These are phyloP conservation scores for Amphichorda felina DNA, from an alignment of 2,329 filamentous ascomycete species.

Conservation along the genomic window DNA sequence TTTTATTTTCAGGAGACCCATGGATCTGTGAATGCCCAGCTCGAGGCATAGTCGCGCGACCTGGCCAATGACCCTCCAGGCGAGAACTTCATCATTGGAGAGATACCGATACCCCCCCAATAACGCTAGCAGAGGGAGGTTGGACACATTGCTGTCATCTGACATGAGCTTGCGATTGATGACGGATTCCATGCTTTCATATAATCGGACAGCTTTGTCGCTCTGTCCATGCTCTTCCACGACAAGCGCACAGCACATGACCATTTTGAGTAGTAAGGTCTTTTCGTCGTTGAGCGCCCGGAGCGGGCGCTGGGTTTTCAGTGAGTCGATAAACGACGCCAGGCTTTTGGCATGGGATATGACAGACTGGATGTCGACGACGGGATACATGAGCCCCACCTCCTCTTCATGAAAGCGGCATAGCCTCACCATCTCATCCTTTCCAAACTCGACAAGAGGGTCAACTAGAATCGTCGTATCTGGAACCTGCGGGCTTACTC, in stretches of 20 bases:
- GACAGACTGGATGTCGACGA: slow-evolving; percentile 62
- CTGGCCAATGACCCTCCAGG: slow-evolving; percentile 79
- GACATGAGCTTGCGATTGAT: slow-evolving; percentile 55
- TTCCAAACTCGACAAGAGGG: slow-evolving; percentile 63
- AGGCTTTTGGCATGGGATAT: slow-evolving; percentile 59
- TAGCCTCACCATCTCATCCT: slow-evolving; percentile 69
- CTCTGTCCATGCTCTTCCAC: slow-evolving; percentile 74
- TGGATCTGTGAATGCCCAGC: slow-evolving; percentile 70
- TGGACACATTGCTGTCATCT: slow-evolving; percentile 33
- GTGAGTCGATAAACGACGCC: slow-evolving; percentile 57
- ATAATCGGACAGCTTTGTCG: slow-evolving; percentile 59
- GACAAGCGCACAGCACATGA: slow-evolving; percentile 67
- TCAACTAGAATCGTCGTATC: slow-evolving; percentile 29
- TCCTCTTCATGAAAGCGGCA: slow-evolving; percentile 80
- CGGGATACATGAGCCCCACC: slow-evolving; percentile 84
- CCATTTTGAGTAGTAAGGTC: slow-evolving; percentile 66
- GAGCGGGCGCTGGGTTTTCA: slow-evolving; percentile 19
- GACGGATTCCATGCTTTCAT: slow-evolving; percentile 60
- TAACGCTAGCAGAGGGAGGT: slow-evolving; percentile 38
- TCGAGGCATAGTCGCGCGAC: slow-evolving; percentile 70
- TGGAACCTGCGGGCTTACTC: slow-evolving; percentile 4
- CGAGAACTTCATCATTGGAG: slow-evolving; percentile 71
- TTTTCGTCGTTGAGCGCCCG: slow-evolving; percentile 34
- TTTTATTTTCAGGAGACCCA: slow-evolving; percentile 57
- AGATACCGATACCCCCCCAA: slow-evolving; percentile 66